These are phyloP conservation scores for Claviceps pusilla DNA, from an alignment of 2,329 filamentous ascomycete genomes.

Conservation along the genomic window DNA sequence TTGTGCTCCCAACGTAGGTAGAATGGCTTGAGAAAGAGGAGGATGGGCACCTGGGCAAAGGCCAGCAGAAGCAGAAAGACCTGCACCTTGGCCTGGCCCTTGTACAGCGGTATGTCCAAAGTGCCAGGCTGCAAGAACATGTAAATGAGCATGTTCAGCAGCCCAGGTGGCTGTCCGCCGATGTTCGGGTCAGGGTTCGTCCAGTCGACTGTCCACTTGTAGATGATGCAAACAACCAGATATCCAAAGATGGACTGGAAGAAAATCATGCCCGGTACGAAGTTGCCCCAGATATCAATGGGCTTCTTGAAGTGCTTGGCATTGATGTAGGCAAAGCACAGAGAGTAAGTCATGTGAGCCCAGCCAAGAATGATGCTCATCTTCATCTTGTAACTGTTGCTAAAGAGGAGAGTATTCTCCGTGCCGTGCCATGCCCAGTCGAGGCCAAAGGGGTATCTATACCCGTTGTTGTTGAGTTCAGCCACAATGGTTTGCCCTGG, in stretches of 20 bases:
- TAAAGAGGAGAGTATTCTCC: slow-evolving; percentile 88
- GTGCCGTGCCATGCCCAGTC: slow-evolving; percentile 95
- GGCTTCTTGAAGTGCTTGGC: slow-evolving; percentile 87
- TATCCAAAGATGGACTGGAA: slow-evolving; percentile 99
- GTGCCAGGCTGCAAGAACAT: slow-evolving; percentile 90
- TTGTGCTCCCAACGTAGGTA: slow-evolving; percentile 93
- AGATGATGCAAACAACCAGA: slow-evolving; percentile 81
- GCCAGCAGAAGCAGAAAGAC: slow-evolving; percentile 67
- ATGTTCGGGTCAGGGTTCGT: slow-evolving; percentile 22
- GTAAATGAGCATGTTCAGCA: slow-evolving; percentile 98
- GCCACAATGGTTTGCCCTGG: slow-evolving; percentile 50
- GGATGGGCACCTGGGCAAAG: slow-evolving; percentile 70
- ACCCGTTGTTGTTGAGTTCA: slow-evolving; percentile 48
- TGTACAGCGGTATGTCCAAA: slow-evolving; percentile 58
- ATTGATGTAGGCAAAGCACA: slow-evolving; percentile 85
- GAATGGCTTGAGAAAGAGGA: slow-evolving; percentile 90
- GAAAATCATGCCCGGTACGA: slow-evolving; percentile 96
- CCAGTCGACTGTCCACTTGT: slow-evolving; percentile 96
- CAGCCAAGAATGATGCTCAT: slow-evolving; percentile 95
- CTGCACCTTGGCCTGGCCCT: slow-evolving; percentile 63
- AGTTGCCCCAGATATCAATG: slow-evolving; percentile 95
- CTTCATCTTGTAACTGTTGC: slow-evolving; percentile 99
- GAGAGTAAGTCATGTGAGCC: slow-evolving; percentile 97
- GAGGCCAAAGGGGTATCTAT: slow-evolving; percentile 88
- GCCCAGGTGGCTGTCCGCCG: slow-evolving; percentile 56